phyloP scores from a whole-genome alignment of 164 flowering plant genomes.

The Sextonia rubra region DNA sequence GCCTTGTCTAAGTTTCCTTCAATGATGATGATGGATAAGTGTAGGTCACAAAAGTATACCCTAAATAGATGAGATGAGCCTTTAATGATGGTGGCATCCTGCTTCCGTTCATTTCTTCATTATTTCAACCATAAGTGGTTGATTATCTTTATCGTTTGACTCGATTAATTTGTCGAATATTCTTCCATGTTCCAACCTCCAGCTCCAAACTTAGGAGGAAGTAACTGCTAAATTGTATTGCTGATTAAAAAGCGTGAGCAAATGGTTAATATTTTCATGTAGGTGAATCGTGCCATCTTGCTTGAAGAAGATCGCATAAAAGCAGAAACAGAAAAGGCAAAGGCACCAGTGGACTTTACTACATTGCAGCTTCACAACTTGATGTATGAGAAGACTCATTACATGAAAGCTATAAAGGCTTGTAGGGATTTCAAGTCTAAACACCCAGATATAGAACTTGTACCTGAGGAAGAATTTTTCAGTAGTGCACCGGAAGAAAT shows the following conservation, averaged over 20 bases:
- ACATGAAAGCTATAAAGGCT: conserved; percentile 88
- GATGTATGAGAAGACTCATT: conserved; percentile 95
- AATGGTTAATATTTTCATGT: conserved; percentile 3
- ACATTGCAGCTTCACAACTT: conserved; percentile 92
- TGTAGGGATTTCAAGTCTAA: conserved; percentile 95
- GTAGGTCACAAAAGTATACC: no score
- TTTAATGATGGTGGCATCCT: no score
- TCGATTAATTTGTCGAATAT: no score
- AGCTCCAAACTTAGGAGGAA: not conserved
- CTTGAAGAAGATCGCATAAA: conserved; percentile 84
- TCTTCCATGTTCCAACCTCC: no score
- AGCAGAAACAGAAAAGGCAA: conserved; percentile 85
- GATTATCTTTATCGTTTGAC: no score
- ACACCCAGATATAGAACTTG: conserved; percentile 90
- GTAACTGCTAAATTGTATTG: not conserved
- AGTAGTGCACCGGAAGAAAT: conserved; percentile 74
- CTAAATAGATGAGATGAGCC: no score
- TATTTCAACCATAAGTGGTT: no score
- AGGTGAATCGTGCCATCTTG: conserved; percentile 82
- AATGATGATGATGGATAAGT: no score
- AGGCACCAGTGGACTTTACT: conserved; percentile 87
- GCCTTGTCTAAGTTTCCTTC: no score
- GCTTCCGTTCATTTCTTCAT: no score
- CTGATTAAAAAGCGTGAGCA: not conserved
- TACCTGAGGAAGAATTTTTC: conserved; percentile 76